Evolutionary conservation across 1,139 yeast genomes (phyloP), one percentile per base, ranked within the genome.

Genomic region (Citeromyces hawaiiensis): DNA sequence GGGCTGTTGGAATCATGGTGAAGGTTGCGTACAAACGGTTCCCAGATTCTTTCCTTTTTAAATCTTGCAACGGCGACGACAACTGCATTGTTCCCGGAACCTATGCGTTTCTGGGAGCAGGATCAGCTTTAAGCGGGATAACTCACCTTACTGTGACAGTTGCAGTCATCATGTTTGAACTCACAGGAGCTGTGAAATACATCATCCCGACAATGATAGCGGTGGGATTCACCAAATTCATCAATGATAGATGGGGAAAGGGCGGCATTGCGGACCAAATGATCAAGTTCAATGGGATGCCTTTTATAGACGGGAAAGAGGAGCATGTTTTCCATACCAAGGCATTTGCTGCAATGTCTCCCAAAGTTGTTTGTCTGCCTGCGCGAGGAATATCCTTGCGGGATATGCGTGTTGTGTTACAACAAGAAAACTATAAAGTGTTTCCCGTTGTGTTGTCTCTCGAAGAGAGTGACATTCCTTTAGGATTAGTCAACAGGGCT

Each of bases 101-200:
- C 0, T 91, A 88, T 57, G 95, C 98, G 0, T 80, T 93, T 44
- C 70, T 93, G n/a, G 99, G 98, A 2, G 97, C 98, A 0, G 97
- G 94, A 1, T 93, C 97, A 2, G 87, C 96, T 0, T 66, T 93
- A 38, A 80, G 94, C 55, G 98, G 98, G 3, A 86, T 87, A 16
- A 91, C 98, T 0, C 85, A 91, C 49, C 63, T 93, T 46, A 87
- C 96, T 0, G 83, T 91, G 3, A 80, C 97, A 0, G 94, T 91
- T 9, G 98, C 87, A 1, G 91, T 93, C 7, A 82, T 93, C 36
- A 83, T 93, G 91, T 87, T 91, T 61, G 99, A 93, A 57, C 65
- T 91, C 40, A 91, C 97, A 0, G 97, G 97, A 17, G 97, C 96
- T 1, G 66, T 87, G 39, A 74, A 83, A 38, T 88, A 85, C 54